Conservation (phyloP, 371 early-diverging fungal species). For the Massospora cicadina region DNA sequence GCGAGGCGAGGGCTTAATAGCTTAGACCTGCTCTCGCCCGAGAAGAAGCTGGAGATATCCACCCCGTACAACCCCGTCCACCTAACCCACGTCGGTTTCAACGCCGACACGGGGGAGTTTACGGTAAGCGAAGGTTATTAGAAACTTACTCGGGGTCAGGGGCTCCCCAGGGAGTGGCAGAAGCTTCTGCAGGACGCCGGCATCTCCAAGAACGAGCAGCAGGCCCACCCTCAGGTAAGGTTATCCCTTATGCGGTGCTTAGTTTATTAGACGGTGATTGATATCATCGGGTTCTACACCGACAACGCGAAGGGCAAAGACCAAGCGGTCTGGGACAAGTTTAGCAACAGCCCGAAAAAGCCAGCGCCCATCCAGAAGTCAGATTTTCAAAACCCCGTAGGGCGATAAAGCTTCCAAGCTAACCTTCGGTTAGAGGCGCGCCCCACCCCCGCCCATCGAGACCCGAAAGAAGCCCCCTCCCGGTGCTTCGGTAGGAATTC, state of each 20-base stretch:
- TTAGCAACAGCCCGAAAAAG: conserved; percentile 31
- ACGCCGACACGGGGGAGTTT: conserved; percentile 80
- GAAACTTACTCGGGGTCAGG: conserved; percentile 24
- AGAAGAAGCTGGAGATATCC: conserved; percentile 76
- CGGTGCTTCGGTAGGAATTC: not conserved
- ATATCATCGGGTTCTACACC: conserved; percentile 85
- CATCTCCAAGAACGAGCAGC: conserved; percentile 86
- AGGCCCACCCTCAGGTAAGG: conserved; percentile 72
- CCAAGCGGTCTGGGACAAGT: conserved; percentile 79
- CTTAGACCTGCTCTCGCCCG: conserved; percentile 35
- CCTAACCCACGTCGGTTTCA: conserved; percentile 86
- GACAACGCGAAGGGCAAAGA: conserved; percentile 43
- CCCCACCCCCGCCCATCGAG: conserved; percentile 15
- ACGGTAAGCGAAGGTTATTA: conserved; percentile 28
- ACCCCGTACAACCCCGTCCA: conserved; percentile 93
- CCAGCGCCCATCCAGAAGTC: conserved; percentile 18
- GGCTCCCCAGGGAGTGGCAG: conserved; percentile 90
- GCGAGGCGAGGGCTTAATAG: not conserved
- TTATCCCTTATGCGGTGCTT: not conserved
- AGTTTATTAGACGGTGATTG: conserved; percentile 55
- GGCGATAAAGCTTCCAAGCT: not conserved
- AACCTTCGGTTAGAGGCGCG: conserved; percentile 7
- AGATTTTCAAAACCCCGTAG: conserved; percentile 19
- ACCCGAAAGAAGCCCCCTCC: conserved; percentile 13
- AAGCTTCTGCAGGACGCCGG: conserved; percentile 76